Evolutionary conservation across 2,329 filamentous ascomycete genomes (phyloP).

Genomic region (Colletotrichum nymphaeae): DNA sequence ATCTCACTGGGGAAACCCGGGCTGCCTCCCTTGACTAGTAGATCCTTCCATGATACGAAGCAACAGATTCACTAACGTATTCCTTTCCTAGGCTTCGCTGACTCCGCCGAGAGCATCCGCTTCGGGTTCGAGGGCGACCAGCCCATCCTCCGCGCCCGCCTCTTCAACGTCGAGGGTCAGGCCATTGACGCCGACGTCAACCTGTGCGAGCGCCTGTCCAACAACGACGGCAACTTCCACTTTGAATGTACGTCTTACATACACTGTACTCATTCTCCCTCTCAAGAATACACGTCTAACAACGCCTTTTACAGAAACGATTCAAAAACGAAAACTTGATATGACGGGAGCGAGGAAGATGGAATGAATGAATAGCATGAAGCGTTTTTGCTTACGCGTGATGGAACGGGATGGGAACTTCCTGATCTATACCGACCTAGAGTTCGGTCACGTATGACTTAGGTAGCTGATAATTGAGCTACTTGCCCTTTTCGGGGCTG

Average conservation of each 20-base stretch:
- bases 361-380: neutral
- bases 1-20: no score
- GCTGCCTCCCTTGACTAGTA: neutral
- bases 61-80: neutral
- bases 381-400: neutral
- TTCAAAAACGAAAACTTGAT: neutral
- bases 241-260: constrained; percentile 37
- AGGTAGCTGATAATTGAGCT: neutral
- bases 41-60: neutral
- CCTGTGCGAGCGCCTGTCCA: constrained; percentile 65
- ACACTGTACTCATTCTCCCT: neutral
- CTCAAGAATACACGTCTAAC: no score
- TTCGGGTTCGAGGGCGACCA: constrained; percentile 63
- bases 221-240: constrained; percentile 59
- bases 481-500: neutral
- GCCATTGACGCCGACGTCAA: constrained; percentile 59
- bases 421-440: neutral
- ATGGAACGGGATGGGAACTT: neutral
- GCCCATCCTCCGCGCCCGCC: constrained; percentile 63
- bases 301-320: neutral
- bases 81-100: constrained; percentile 51
- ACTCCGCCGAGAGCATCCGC: constrained; percentile 57
- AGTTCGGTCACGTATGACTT: neutral
- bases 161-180: constrained; percentile 57
- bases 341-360: neutral